Evolutionary conservation across 768 basidiomycete species (phyloP).

Genomic region (Calocera viscosa): DNA sequence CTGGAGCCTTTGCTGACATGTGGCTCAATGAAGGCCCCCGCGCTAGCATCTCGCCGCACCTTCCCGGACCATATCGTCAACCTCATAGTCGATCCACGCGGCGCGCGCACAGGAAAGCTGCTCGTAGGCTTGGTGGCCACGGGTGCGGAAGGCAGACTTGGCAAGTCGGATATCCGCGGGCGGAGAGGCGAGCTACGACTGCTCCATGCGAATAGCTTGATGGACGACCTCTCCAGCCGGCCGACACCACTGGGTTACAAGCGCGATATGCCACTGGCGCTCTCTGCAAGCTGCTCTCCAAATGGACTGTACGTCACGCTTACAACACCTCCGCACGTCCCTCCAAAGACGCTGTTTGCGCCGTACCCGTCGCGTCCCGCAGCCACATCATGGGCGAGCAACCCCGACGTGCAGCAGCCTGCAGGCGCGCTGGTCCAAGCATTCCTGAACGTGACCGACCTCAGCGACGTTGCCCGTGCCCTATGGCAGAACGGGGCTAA

Average conservation of each 20-base stretch:
- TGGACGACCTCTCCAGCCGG: neutral
- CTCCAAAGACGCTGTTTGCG: neutral
- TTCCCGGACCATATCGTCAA: constrained; percentile 1
- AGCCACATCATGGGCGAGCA: neutral
- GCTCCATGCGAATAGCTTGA: neutral
- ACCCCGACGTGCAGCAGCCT: neutral
- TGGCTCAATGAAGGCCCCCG: neutral
- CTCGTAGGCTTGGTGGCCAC: neutral
- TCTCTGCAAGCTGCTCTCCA: neutral
- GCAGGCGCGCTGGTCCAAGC: neutral
- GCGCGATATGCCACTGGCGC: neutral
- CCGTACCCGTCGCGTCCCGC: neutral
- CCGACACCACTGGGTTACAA: neutral
- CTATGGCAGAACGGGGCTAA: neutral
- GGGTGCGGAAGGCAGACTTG: neutral
- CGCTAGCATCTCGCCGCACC: neutral
- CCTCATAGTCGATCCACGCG: neutral
- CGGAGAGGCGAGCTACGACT: neutral
- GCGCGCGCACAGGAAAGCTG: neutral
- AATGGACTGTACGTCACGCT: neutral
- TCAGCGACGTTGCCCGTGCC: neutral
- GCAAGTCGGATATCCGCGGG: neutral
- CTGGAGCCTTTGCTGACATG: neutral
- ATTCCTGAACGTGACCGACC: neutral
- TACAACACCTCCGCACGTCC: neutral